A percentile compares a stretch with the other conserved stretches of the same genome.
Conservation (phyloP, 208 protist species). For the Leptomonas seymouri region DNA sequence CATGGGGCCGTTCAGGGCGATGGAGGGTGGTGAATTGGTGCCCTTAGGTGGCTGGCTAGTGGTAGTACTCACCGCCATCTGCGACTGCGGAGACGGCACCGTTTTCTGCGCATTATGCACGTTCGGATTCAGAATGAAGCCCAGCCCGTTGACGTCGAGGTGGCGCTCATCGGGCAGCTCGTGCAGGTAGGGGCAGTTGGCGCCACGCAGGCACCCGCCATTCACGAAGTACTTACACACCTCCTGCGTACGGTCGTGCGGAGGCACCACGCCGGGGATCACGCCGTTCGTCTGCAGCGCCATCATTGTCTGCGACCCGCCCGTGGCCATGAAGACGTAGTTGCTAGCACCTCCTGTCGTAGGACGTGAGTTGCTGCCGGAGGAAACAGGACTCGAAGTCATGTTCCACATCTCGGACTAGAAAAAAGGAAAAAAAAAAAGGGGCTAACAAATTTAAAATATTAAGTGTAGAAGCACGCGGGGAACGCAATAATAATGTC, state of each 20-base stretch:
- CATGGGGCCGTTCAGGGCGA: slow-evolving; percentile 36
- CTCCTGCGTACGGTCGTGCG: slow-evolving; percentile 78
- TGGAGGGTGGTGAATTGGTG: slow-evolving; percentile 39
- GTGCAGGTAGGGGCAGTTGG: slow-evolving; percentile 82
- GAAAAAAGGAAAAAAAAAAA: slow-evolving; percentile 30
- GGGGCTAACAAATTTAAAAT: not conserved
- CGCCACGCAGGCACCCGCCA: slow-evolving; percentile 81
- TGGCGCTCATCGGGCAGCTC: slow-evolving; percentile 90
- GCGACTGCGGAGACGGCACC: slow-evolving; percentile 46
- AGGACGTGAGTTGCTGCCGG: slow-evolving; percentile 27
- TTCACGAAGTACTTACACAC: slow-evolving; percentile 92
- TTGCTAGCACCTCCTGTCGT: slow-evolving; percentile 21
- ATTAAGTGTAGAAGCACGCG: not conserved
- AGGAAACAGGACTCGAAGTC: slow-evolving; percentile 37
- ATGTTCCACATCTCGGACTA: slow-evolving; percentile 46
- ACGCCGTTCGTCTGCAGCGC: slow-evolving; percentile 32
- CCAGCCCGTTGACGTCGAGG: slow-evolving; percentile 84
- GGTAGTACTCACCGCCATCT: slow-evolving; percentile 18
- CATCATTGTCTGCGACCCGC: slow-evolving; percentile 36
- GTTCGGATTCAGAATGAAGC: slow-evolving; percentile 89
- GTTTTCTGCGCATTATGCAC: slow-evolving; percentile 90
- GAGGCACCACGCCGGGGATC: slow-evolving; percentile 41
- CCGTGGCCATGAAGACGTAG: slow-evolving; percentile 51
- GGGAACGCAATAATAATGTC: not conserved
- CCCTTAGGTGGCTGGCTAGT: slow-evolving; percentile 23